phyloP scores from a whole-genome alignment of 768 basidiomycete species.

The Boletus reticulatus region DNA sequence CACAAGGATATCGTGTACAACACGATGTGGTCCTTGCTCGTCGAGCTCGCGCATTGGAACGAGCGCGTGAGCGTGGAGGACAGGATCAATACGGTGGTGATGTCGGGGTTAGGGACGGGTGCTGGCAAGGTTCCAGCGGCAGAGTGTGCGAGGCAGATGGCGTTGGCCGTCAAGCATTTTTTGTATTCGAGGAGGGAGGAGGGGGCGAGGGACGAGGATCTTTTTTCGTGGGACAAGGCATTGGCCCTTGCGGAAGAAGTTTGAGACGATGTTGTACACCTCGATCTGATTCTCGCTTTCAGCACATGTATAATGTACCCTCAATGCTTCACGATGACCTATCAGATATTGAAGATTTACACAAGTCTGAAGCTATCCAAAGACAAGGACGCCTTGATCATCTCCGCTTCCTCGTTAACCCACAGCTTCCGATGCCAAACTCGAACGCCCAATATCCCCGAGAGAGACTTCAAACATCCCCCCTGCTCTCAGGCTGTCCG shows the following conservation, averaged over 20 bases:
- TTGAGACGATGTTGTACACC: not conserved
- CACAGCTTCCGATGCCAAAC: not conserved
- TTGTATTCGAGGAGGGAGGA: not conserved
- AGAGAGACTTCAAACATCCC: not conserved
- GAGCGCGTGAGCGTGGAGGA: not conserved
- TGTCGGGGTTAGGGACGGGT: conserved; percentile 4
- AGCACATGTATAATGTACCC: too few relatives aligned
- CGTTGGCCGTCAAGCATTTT: conserved; percentile 6
- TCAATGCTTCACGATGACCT: too few relatives aligned
- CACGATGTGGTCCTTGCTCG: conserved; percentile 31
- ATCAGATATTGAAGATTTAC: too few relatives aligned
- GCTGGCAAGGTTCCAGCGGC: not conserved
- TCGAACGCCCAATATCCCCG: not conserved
- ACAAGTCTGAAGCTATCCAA: too few relatives aligned
- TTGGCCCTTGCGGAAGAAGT: not conserved
- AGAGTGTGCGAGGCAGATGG: conserved; percentile 4
- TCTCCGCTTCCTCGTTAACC: too few relatives aligned
- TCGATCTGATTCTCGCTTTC: too few relatives aligned
- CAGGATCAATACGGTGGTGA: conserved; percentile 3
- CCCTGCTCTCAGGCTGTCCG: not conserved
- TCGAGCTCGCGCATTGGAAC: conserved; percentile 27
- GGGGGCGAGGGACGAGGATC: not conserved
- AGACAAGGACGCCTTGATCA: too few relatives aligned
- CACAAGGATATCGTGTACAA: conserved; percentile 35
- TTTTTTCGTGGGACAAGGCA: not conserved